Evolutionary conservation across 768 basidiomycete genomes (phyloP).

Genomic region (Tylopilus rubrobrunneus): DNA sequence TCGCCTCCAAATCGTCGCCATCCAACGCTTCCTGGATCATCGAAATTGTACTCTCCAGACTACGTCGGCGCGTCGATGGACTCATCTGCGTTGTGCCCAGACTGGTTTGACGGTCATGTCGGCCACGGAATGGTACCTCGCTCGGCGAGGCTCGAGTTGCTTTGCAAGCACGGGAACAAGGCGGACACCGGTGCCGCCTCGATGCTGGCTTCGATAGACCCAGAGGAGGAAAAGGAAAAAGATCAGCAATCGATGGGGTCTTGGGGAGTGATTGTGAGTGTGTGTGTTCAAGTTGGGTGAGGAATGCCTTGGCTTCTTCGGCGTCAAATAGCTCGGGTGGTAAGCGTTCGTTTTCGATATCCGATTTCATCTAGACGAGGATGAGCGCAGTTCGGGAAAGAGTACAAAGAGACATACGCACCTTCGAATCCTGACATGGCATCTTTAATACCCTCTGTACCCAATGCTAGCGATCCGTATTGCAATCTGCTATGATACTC

Average conservation of each 20-base stretch:
- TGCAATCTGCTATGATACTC: constrained; percentile 73
- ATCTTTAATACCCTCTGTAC: constrained; percentile 92
- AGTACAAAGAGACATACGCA: constrained; percentile 59
- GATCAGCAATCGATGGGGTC: constrained; percentile 44
- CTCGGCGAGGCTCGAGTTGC: constrained; percentile 28
- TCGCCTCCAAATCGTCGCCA: constrained; percentile 48
- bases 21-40: constrained; percentile 93
- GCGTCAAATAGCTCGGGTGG: constrained; percentile 93
- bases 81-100: constrained; percentile 90
- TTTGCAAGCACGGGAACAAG: constrained; percentile 24
- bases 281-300: constrained; percentile 30
- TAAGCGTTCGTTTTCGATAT: constrained; percentile 97
- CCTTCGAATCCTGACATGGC: constrained; percentile 92
- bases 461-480: constrained; percentile 78
- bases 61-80: constrained; percentile 87
- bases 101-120: constrained; percentile 51
- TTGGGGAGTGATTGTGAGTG: constrained; percentile 44
- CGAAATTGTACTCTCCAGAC: constrained; percentile 92
- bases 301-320: constrained; percentile 60
- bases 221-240: constrained; percentile 44
- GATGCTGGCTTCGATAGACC: constrained; percentile 40
- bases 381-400: background rate
- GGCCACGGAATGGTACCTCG: constrained; percentile 55
- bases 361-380: constrained; percentile 73
- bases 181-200: constrained; percentile 23